These are phyloP conservation scores for Phaeomoniella chlamydospora DNA, from an alignment of 2,329 filamentous ascomycete species.

Conservation along the genomic window DNA sequence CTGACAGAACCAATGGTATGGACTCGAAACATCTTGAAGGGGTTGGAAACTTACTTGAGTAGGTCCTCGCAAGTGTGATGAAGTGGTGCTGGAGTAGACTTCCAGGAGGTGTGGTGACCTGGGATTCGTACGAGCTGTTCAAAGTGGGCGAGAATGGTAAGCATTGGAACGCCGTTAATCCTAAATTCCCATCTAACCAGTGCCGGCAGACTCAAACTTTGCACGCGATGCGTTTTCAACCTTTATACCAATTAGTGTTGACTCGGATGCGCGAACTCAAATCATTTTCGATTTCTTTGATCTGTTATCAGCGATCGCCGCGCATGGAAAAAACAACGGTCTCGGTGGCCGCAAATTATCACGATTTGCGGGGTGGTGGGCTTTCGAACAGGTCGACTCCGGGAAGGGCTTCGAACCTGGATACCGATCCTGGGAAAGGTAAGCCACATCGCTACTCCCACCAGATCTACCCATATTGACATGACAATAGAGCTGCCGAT, in stretches of 20 bases:
- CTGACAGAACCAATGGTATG: constrained; percentile 87
- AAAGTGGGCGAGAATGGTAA: constrained; percentile 83
- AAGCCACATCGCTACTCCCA: constrained; percentile 17
- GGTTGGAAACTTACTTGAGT: constrained; percentile 4
- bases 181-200: too few relatives aligned
- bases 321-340: constrained; percentile 85
- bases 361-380: constrained; percentile 95
- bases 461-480: too few relatives aligned
- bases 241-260: constrained; percentile 87
- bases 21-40: constrained; percentile 5
- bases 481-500: constrained; percentile 70
- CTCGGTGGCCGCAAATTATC: constrained; percentile 88
- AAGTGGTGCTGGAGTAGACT: constrained; percentile 99
- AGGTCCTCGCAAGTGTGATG: constrained; percentile 85
- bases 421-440: constrained; percentile 78
- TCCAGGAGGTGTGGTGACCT: constrained; percentile 79
- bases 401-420: constrained; percentile 89
- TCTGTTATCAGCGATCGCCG: constrained; percentile 75
- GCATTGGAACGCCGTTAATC: too few relatives aligned
- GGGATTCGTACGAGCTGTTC: constrained; percentile 95
- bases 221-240: constrained; percentile 89
- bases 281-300: constrained; percentile 98
- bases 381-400: constrained; percentile 78
- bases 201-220: constrained; percentile 84
- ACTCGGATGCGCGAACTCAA: constrained; percentile 67